Base-by-base conservation (phyloP, 768 basidiomycete genomes). In the Leccinum truebloodii region DNA sequence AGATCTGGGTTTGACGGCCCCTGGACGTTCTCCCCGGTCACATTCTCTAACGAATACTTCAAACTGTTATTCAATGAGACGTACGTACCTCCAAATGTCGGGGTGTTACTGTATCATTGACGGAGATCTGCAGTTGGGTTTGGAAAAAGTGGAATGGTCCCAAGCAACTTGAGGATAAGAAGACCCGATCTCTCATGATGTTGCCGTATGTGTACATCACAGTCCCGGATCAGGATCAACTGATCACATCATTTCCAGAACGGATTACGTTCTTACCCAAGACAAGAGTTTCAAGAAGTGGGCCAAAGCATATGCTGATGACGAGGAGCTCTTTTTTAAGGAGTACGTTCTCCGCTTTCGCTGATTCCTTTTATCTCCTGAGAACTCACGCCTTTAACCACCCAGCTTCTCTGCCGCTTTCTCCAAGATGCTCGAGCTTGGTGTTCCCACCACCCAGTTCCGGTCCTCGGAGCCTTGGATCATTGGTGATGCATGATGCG, bases 61-160 rank as follows among this genome's bases (percentile, higher is more conserved):
- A 87, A 86, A 68, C 84, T 98, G 28, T 81, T 99, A 59, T 86
- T 94, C 68, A 83, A 87, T 67, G 94, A 97, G 81, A 92, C 86
- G 85, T 90, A 76, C 64, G 76, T 70, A 50, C 46, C 50, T 6
- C 30, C 5, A 24, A 0, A 1, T 24, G 5, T 58, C 9, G 1
- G 12, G 51, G 2, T 10, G 28, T 55, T 3, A 9, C 4, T 53
- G 34, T 18, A 20, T 4, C 26, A n/a, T 55, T 66, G 24, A 69
- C 10, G 37, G 10, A 28, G 16, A 22, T n/a, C 18, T 54, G 20
- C 52, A 85, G 83, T 59, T 93, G 92, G 91, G 81, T 86, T n/a
- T 96, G 95, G 95, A 90, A 83, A 78, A 96, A 95, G 76, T 98
- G 96, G 94, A 77, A 79, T 62, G 95, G 93, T 55, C 94, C 95